These are phyloP conservation scores for Alternaria rosae DNA, from an alignment of 2,329 filamentous ascomycete species.

Conservation along the genomic window DNA sequence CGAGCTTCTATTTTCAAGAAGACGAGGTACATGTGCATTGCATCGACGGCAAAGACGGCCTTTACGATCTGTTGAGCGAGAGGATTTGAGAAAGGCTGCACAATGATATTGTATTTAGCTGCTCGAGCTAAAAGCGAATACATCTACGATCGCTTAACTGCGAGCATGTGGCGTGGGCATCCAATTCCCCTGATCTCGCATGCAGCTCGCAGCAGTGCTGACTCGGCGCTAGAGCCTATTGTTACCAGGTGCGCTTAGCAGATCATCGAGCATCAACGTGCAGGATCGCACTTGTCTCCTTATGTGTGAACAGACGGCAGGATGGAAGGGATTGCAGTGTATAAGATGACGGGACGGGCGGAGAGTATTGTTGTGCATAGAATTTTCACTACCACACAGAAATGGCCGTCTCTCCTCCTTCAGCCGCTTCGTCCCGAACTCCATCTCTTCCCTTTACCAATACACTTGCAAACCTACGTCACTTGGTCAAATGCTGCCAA, in stretches of 20 bases:
- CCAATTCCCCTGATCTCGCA: background rate
- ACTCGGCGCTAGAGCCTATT: constrained; percentile 4
- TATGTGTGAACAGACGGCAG: background rate
- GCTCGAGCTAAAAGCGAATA: background rate
- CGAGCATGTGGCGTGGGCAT: background rate
- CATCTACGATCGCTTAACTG: background rate
- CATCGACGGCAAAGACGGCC: background rate
- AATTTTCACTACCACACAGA: background rate
- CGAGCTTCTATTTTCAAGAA: background rate
- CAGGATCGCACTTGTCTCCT: background rate
- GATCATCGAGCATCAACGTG: constrained; percentile 1
- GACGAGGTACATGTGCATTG: background rate
- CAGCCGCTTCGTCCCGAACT: background rate
- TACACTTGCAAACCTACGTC: background rate
- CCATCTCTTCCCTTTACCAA: background rate
- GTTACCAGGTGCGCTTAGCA: constrained; percentile 1
- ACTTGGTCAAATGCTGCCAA: background rate
- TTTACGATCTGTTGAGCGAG: background rate
- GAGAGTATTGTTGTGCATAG: background rate
- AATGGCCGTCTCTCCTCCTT: background rate
- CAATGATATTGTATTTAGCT: constrained; percentile 1
- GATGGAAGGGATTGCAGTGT: background rate
- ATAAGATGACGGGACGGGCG: background rate
- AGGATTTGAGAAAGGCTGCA: background rate
- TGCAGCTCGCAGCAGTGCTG: constrained; percentile 5